Conservation (phyloP, 2,329 filamentous ascomycete genomes). For the Aureobasidium melanogenum region DNA sequence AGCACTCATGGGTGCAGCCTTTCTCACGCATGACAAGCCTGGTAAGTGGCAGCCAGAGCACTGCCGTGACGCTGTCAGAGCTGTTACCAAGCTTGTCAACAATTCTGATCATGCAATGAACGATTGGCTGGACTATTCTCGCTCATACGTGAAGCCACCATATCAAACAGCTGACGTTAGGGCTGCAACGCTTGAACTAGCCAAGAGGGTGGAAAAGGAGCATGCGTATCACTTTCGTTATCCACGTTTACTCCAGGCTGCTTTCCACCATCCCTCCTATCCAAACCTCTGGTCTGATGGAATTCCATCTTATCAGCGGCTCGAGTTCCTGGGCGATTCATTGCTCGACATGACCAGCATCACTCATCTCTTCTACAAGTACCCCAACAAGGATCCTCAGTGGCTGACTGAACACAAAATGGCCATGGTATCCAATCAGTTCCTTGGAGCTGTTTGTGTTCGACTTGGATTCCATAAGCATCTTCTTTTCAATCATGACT, state of each 20-base stretch:
- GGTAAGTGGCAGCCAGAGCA: conserved; percentile 35
- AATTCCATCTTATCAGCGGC: conserved; percentile 80
- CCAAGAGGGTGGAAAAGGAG: conserved; percentile 51
- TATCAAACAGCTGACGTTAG: conserved; percentile 60
- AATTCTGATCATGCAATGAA: conserved; percentile 59
- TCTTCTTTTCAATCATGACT: conserved; percentile 44
- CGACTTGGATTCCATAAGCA: conserved; percentile 68
- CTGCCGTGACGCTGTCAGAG: conserved; percentile 53
- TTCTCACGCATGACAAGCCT: conserved; percentile 45
- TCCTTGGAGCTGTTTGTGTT: conserved; percentile 74
- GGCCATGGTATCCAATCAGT: conserved; percentile 98
- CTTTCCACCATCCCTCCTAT: conserved; percentile 82
- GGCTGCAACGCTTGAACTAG: conserved; percentile 60
- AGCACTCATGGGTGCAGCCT: conserved; percentile 80
- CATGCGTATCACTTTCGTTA: conserved; percentile 62
- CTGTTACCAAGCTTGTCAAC: conserved; percentile 62
- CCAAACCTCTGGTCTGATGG: conserved; percentile 58
- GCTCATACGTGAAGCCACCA: conserved; percentile 55
- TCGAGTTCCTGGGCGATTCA: conserved; percentile 87
- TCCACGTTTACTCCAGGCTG: conserved; percentile 68
- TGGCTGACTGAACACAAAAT: conserved; percentile 99
- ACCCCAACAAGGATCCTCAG: conserved; percentile 76
- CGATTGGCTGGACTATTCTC: conserved; percentile 64
- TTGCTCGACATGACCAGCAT: conserved; percentile 80
- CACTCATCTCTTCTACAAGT: conserved; percentile 68